Percentiles rank a stretch among this genome's conserved stretches.
Evolutionary conservation across 2,329 filamentous ascomycete genomes (phyloP).

Genomic region (Aspergillus sp.): DNA sequence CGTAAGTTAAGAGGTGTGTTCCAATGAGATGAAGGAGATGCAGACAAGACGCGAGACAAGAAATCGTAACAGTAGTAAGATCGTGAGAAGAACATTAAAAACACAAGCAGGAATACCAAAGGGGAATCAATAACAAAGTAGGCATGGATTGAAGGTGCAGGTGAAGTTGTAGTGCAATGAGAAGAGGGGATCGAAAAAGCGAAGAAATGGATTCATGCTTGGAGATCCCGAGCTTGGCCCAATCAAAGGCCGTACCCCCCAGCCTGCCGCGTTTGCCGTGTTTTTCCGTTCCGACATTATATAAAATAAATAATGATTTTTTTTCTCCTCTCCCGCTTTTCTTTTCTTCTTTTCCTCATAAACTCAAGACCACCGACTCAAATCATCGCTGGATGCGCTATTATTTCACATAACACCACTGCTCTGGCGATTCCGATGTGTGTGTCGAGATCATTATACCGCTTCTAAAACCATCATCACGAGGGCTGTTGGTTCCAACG

Average conservation of each 20-base stretch:
- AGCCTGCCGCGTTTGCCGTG: constrained; percentile 2
- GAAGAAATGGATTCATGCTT: constrained; percentile 8
- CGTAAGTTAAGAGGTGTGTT: too few relatives aligned
- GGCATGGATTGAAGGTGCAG: too few relatives aligned
- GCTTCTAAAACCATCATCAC: constrained; percentile 77
- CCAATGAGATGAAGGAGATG: too few relatives aligned
- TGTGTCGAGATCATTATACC: constrained; percentile 61
- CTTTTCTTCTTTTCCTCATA: constrained; percentile 29
- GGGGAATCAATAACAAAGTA: too few relatives aligned
- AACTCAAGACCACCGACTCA: constrained; percentile 62
- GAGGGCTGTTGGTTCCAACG: constrained; percentile 38
- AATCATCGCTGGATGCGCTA: constrained; percentile 55
- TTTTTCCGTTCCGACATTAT: constrained; percentile 16
- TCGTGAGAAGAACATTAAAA: too few relatives aligned
- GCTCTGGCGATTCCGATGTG: constrained; percentile 63
- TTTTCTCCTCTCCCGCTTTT: constrained; percentile 13
- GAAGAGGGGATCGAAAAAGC: background rate
- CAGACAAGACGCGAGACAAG: background rate
- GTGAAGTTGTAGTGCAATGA: constrained; percentile 2
- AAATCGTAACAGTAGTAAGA: background rate
- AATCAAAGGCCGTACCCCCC: constrained; percentile 21
- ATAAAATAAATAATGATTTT: background rate
- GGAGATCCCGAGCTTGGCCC: constrained; percentile 24
- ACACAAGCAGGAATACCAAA: too few relatives aligned
- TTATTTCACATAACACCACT: constrained; percentile 36